Base-by-base conservation (phyloP, 176 grass and related monocot species). In the Eragrostis curvula region DNA sequence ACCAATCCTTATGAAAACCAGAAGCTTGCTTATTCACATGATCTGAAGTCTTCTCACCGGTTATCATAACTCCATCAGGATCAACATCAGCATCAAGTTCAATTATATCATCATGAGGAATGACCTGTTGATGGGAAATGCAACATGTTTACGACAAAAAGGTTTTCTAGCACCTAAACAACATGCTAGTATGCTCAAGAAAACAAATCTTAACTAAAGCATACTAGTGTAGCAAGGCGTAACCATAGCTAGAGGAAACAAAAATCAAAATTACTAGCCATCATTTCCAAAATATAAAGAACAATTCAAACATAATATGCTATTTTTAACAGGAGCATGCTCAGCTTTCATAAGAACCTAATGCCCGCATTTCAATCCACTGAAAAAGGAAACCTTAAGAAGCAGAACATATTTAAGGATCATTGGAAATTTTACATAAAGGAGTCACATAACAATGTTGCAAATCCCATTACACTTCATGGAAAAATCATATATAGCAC, bases 71-170 rank as follows among this genome's bases (percentile, higher is more conserved):
- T 55, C 60, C 88, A 86, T 91, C 81, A 68, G 59, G 62, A 81
- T 87, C 81, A 81, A 71, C 84, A 83, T 94, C 92, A 83, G 68
- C 88, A 81, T 97, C 92, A 52, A 94, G 89, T 69, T 97, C 83
- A 81, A 93, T 93, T 70, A 93, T 66, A 44, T 90, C 92, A 89
- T 63, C 92, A 89, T 63, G 74, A 89, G 85, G 71, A 75, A 84
- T 36, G 87, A 88, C 80, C 94, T 94, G 67, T 39, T 77, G 10
- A 59, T 83, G 42, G 71, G 75, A 81, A 47, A 70, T 58, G 67
- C 56, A 58, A 73, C 32, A 25, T 48, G 13, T 32, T 77, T 71
- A 44, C 41, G 50, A 74, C 17, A 87, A 36, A 70, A 51, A 70
- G 65, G 28, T 69, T 77, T 57, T 27, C 14, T 77, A 41, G 43